A percentile compares a stretch with the other conserved stretches of the same genome.
phyloP scores from a whole-genome alignment of 306 rosid genomes.

The Vigna reflexopilosa region DNA sequence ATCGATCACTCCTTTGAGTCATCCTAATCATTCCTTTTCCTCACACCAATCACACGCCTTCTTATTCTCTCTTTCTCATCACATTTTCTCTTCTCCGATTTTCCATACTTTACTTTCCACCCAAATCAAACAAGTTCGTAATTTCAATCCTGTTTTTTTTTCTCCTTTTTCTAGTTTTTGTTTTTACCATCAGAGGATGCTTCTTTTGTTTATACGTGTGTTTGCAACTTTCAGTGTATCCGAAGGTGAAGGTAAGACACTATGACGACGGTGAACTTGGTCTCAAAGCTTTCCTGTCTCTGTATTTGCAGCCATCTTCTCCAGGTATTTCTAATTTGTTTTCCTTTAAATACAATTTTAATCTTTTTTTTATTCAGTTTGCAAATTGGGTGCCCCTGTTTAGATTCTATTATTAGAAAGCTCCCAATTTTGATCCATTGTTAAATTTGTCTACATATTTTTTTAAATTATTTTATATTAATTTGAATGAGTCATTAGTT shows the following conservation, averaged over 20 bases:
- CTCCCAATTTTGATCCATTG: too few relatives aligned
- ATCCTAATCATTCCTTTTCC: neutral
- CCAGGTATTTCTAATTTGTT: conserved; percentile 42
- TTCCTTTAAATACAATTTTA: too few relatives aligned
- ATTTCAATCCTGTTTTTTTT: neutral
- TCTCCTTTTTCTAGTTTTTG: neutral
- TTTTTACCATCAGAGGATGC: neutral
- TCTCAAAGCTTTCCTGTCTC: conserved; percentile 49
- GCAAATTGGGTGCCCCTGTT: too few relatives aligned
- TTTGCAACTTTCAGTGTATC: conserved; percentile 46
- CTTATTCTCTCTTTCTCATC: neutral
- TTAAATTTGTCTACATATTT: too few relatives aligned
- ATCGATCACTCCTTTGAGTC: conserved; percentile 5
- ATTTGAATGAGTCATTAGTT: too few relatives aligned
- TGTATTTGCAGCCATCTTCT: conserved; percentile 38
- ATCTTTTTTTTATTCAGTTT: too few relatives aligned
- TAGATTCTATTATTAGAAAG: too few relatives aligned
- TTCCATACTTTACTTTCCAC: neutral
- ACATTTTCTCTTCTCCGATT: neutral
- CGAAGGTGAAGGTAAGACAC: conserved; percentile 52
- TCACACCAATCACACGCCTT: neutral
- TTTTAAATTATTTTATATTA: too few relatives aligned
- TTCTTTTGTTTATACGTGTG: neutral
- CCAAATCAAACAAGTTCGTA: neutral
- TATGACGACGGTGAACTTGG: conserved; percentile 34